Base-by-base conservation (phyloP, 2,329 filamentous ascomycete genomes). In the Neocatenulostroma microsporum region DNA sequence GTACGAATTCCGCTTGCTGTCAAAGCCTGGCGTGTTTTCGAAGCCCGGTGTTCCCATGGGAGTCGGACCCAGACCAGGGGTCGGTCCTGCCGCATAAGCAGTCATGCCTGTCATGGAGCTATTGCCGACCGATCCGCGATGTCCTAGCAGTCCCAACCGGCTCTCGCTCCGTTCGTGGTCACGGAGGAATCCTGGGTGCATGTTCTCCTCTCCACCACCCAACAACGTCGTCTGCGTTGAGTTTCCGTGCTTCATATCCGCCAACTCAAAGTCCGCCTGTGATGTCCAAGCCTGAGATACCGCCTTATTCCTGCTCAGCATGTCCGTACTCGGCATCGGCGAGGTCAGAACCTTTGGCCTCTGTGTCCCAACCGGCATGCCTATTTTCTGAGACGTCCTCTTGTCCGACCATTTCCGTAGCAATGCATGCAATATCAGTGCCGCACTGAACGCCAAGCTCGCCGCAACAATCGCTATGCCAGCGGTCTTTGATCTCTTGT, bases 91-190 rank as follows among this genome's bases (percentile, higher is more conserved):
- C 8, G 21, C 30, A 17, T 36, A 31, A 4, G 37, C 37, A n/a
- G n/a, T n/a, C n/a, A n/a, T n/a, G n/a, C n/a, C n/a, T 25, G 37
- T 41, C 15, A 24, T 24, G 10, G 40, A 36, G 23, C 42, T 47
- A 13, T 23, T 37, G 17, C 28, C 37, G 10, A 34, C 23, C 9
- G 45, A 46, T 12, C 40, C 37, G 9, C 26, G 28, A 20, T 40
- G 34, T 5, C 21, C 25, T n/a, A 46, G 36, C 13, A 46, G 28
- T 18, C 40, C 40, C 15, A 31, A 14, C 14, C 37, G 19, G 14
- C 40, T 46, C 13, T 28, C 21, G 3, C 19, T 37, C 3, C 40
- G 36, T 5, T 27, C 39, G n/a, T 40, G 39, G 21, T 25, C 36
- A 12, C 17, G 27, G 21, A 34, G 21, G 4, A 3, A 24, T 12